Percentiles rank a stretch among this genome's conserved stretches.
These are phyloP conservation scores for Plantago coronopus DNA, from an alignment of 305 asterid species.

Conservation along the genomic window DNA sequence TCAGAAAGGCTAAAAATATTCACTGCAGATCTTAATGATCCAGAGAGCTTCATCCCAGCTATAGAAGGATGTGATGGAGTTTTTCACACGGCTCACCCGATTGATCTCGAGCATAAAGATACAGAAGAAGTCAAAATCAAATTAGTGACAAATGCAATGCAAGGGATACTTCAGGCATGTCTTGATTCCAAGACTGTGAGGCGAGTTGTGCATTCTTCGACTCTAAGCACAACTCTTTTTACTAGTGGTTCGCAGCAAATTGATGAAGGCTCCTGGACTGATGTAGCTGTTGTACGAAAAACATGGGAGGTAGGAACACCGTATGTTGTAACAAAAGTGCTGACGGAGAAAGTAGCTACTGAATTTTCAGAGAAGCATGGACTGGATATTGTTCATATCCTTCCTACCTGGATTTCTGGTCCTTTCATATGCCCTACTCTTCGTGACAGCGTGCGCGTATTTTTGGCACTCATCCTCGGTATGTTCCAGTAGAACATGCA, in stretches of 20 bases:
- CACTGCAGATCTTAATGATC: constrained; percentile 45
- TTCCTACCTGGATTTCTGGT: constrained; percentile 52
- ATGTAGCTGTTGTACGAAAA: constrained; percentile 24
- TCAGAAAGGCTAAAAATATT: constrained; percentile 41
- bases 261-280: constrained; percentile 45
- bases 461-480: constrained; percentile 41
- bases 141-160: constrained; percentile 27
- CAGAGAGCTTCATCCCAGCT: constrained; percentile 41
- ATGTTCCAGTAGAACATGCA: neutral
- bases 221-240: constrained; percentile 20
- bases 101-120: constrained; percentile 35
- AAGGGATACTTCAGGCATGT: constrained; percentile 38
- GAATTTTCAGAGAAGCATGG: constrained; percentile 29
- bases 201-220: constrained; percentile 58
- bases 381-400: constrained; percentile 38
- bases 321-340: constrained; percentile 30
- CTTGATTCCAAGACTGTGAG: constrained; percentile 46
- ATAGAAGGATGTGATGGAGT: constrained; percentile 63
- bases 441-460: constrained; percentile 38
- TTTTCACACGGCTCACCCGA: constrained; percentile 60
- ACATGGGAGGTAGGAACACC: neutral
- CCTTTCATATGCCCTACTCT: constrained; percentile 43
- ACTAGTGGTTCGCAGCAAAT: constrained; percentile 1
- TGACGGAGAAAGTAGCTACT: constrained; percentile 31
- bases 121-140: constrained; percentile 30